Conservation (phyloP, 805 yeast species). For the Wickerhamiella allomyrinae region DNA sequence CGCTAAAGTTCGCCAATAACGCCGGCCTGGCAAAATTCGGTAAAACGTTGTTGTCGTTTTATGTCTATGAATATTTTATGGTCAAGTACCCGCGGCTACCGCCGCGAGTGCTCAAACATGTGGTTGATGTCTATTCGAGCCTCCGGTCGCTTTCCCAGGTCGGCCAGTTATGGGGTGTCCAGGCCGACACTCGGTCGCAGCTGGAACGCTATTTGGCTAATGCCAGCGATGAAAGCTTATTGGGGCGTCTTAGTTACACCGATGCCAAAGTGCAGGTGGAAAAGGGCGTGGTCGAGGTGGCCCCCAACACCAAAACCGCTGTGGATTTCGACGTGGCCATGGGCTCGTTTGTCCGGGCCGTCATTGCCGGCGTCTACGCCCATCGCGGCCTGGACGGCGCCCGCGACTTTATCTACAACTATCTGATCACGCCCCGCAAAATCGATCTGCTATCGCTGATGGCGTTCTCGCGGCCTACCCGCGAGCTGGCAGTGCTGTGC, state of each 20-base stretch:
- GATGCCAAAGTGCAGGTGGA: slow-evolving; percentile 17
- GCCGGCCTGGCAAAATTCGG: slow-evolving; percentile 74
- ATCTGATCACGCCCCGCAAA: slow-evolving; percentile 62
- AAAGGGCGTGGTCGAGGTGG: slow-evolving; percentile 24
- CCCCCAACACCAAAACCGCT: slow-evolving; percentile 24
- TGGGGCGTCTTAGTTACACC: slow-evolving; percentile 34
- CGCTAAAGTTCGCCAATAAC: slow-evolving; percentile 48
- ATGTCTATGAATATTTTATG: slow-evolving; percentile 59
- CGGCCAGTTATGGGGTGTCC: slow-evolving; percentile 80
- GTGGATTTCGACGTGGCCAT: slow-evolving; percentile 26
- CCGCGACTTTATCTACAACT: slow-evolving; percentile 53
- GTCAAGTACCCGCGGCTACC: slow-evolving; percentile 84
- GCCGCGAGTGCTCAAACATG: slow-evolving; percentile 54
- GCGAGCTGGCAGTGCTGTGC: slow-evolving; percentile 66
- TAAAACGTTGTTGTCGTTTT: slow-evolving; percentile 56
- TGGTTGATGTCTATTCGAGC: slow-evolving; percentile 64
- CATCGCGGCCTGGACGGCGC: slow-evolving; percentile 54
- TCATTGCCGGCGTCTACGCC: slow-evolving; percentile 70
- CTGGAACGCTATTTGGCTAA: slow-evolving; percentile 53
- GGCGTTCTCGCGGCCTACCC: slow-evolving; percentile 70
- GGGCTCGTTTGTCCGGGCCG: slow-evolving; percentile 66
- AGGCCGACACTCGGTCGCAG: slow-evolving; percentile 49
- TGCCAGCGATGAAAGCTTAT: slow-evolving; percentile 50
- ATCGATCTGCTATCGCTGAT: slow-evolving; percentile 62
- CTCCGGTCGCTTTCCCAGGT: slow-evolving; percentile 47